Evolutionary conservation across 331 rosid species (phyloP).

Genomic region (Phaseolus coccineus): DNA sequence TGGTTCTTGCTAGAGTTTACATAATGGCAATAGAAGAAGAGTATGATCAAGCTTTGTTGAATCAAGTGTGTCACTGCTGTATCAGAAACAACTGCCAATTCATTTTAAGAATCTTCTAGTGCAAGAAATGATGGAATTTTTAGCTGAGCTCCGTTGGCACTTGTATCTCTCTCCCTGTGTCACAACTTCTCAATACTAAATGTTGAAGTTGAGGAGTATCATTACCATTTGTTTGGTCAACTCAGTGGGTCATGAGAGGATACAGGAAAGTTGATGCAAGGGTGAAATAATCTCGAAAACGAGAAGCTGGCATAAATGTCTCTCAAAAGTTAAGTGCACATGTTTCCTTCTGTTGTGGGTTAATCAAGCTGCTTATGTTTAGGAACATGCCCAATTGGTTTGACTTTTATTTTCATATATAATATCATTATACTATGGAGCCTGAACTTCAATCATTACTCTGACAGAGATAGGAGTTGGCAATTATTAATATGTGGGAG

Average conservation of each 20-base stretch:
- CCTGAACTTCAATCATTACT: not conserved
- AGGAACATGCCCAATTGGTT: not conserved
- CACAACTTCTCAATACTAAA: not conserved
- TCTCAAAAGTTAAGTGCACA: constrained; percentile 32
- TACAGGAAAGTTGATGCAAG: not conserved
- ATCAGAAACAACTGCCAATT: constrained; percentile 25
- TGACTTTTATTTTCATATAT: constrained; percentile 5
- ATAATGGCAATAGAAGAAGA: constrained; percentile 31
- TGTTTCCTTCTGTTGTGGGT: constrained; percentile 37
- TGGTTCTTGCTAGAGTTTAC: constrained; percentile 39
- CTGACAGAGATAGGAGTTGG: not conserved
- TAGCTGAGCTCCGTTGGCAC: constrained; percentile 12
- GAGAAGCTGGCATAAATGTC: constrained; percentile 31
- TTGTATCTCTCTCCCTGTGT: constrained; percentile 1
- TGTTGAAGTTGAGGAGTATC: not conserved
- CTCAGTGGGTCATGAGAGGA: constrained; percentile 12
- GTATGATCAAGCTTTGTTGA: constrained; percentile 39
- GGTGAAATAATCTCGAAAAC: not conserved
- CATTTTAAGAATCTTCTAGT: not conserved
- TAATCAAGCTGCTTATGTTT: constrained; percentile 37
- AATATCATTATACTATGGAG: not conserved
- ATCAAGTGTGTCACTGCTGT: not conserved
- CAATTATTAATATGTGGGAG: constrained; percentile 26
- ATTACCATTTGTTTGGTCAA: constrained; percentile 1
- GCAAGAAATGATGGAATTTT: not conserved